Base-by-base conservation (phyloP, 352 stramenopile species). In the Thalassiosira pacifica region DNA sequence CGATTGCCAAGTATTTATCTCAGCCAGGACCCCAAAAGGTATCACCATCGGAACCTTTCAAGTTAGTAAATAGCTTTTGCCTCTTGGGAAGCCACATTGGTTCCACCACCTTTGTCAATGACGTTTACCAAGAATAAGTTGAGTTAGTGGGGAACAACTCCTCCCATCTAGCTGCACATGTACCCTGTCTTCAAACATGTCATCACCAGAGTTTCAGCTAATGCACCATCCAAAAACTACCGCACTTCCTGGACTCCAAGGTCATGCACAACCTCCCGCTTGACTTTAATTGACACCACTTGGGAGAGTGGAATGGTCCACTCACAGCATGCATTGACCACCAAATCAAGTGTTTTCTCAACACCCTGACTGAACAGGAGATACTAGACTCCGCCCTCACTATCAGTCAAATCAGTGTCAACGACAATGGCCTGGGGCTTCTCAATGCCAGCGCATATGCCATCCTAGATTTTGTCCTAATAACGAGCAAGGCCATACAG, bases 151-250 rank as follows among this genome's bases (percentile, higher is more conserved):
- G n/a, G n/a, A n/a, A n/a, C n/a, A n/a, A n/a, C n/a, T n/a, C n/a
- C n/a, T n/a, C n/a, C n/a, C n/a, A n/a, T n/a, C n/a, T n/a, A n/a
- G n/a, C n/a, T n/a, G n/a, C n/a, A n/a, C n/a, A n/a, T n/a, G n/a
- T 59, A n/a, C 16, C n/a, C 48, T 11, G 29, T 10, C 22, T 29
- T 29, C 53, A 63, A 24, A 63, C 53, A 1, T 29, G 53, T 16
- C 53, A 29, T 16, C 22, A 29, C 6, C 53, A 29, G 5, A n/a
- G n/a, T n/a, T 63, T 63, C 53, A 16, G 16, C 11, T n/a, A 63
- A 29, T 63, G 53, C n/a, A 63, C n/a, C n/a, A 24, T 26, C n/a
- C 53, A 63, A 29, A 63, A 63, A 29, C 18, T 63, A 10, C 53
- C 53, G 3, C 53, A 63, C n/a, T 10, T 63, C 22, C 53, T 63